Evolutionary conservation across 345 rosid genomes (phyloP).

Genomic region (Eucalyptus cladocalyx): DNA sequence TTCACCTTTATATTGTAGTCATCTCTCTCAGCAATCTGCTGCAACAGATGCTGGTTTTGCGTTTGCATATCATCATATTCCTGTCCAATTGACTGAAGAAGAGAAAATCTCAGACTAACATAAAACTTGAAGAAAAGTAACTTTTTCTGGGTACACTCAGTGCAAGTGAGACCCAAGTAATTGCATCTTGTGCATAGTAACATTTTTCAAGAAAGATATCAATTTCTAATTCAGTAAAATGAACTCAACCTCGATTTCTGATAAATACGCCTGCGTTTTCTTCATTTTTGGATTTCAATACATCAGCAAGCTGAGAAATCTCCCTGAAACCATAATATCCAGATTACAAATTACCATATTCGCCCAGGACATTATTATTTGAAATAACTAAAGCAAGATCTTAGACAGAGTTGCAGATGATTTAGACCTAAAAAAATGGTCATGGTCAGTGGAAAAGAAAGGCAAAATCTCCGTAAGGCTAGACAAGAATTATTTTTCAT

Average conservation of each 20-base stretch:
- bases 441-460: neutral
- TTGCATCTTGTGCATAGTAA: neutral
- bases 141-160: neutral
- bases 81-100: slow-evolving; percentile 78
- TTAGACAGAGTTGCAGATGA: neutral
- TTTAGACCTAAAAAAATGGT: neutral
- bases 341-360: neutral
- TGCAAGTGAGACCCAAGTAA: neutral
- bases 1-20: slow-evolving; percentile 95
- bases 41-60: slow-evolving; percentile 89
- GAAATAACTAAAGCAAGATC: neutral
- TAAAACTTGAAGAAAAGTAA: neutral
- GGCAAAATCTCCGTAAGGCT: neutral
- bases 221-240: neutral
- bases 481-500: neutral
- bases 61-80: slow-evolving; percentile 93
- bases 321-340: slow-evolving; percentile 25
- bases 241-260: slow-evolving; percentile 83
- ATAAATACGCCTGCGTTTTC: slow-evolving; percentile 84
- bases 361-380: neutral
- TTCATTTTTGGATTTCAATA: slow-evolving; percentile 73
- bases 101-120: neutral
- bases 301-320: slow-evolving; percentile 40
- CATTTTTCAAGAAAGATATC: neutral
- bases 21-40: slow-evolving; percentile 94